A percentile compares a stretch with the other conserved stretches of the same genome.
phyloP scores from a whole-genome alignment of 1,284 basidiomycete genomes.

The Rhizoctonia solani region DNA sequence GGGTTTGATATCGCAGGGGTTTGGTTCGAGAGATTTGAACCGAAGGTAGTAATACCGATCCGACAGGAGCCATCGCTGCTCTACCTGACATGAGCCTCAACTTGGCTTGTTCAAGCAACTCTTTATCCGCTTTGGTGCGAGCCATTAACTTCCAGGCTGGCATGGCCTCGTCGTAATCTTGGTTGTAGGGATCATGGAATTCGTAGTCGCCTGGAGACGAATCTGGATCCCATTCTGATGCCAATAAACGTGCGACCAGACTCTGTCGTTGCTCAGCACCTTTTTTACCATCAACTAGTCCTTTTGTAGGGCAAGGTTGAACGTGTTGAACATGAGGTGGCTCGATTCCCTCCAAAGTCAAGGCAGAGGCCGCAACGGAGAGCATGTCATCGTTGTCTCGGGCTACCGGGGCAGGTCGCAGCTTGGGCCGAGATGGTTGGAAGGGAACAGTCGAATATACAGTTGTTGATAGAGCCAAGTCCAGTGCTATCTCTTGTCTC shows the following conservation, averaged over 20 bases:
- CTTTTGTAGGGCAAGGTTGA: slow-evolving; percentile 56
- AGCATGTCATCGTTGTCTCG: slow-evolving; percentile 51
- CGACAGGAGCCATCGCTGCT: background rate
- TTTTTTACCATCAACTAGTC: slow-evolving; percentile 34
- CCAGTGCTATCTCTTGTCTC: slow-evolving; percentile 62
- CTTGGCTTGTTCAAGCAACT: background rate
- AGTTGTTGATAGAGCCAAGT: slow-evolving; percentile 62
- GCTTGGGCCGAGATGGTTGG: slow-evolving; percentile 40
- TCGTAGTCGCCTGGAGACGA: slow-evolving; percentile 55
- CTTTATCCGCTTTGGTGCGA: slow-evolving; percentile 24
- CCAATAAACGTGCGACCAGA: slow-evolving; percentile 61
- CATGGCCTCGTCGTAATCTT: slow-evolving; percentile 12
- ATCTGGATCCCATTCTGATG: slow-evolving; percentile 68
- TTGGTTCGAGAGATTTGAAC: slow-evolving; percentile 7
- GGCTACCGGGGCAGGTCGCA: slow-evolving; percentile 41
- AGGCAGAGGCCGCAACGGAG: slow-evolving; percentile 53
- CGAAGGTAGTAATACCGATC: slow-evolving; percentile 4
- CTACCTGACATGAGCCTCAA: slow-evolving; percentile 1
- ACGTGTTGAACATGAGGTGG: slow-evolving; percentile 61
- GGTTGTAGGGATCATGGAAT: slow-evolving; percentile 59
- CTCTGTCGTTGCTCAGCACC: slow-evolving; percentile 25
- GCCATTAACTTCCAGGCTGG: slow-evolving; percentile 26
- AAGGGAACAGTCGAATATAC: slow-evolving; percentile 57
- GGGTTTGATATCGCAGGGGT: background rate
- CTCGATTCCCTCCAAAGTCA: slow-evolving; percentile 56